Evolutionary conservation across 169 alveolate species (phyloP).

Genomic region (Cytauxzoon felis): DNA sequence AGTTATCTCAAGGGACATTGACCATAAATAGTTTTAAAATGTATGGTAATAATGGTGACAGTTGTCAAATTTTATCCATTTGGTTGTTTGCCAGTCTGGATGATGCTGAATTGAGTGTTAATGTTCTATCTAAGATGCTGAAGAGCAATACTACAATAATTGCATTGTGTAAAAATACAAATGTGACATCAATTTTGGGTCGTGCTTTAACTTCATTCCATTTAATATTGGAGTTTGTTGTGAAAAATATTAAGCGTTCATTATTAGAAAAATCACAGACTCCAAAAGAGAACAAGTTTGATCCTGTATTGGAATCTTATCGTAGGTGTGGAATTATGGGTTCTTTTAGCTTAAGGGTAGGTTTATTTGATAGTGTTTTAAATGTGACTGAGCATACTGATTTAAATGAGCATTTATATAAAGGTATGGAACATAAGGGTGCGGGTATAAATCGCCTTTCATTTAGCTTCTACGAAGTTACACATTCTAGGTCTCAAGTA

Average conservation of each 20-base stretch:
- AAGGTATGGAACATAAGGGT: constrained; percentile 38
- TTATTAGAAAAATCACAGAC: background rate
- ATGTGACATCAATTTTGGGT: constrained; percentile 25
- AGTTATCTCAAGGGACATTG: constrained; percentile 40
- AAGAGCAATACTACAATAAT: constrained; percentile 15
- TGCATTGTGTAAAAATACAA: constrained; percentile 31
- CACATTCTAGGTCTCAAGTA: too few species aligned
- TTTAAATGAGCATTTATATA: constrained; percentile 12
- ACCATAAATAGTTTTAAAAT: constrained; percentile 11
- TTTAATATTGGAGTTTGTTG: constrained; percentile 42
- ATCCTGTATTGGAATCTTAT: background rate
- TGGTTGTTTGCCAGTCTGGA: constrained; percentile 23
- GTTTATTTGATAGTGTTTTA: constrained; percentile 10
- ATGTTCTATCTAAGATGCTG: constrained; percentile 26
- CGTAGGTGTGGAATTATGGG: constrained; percentile 1
- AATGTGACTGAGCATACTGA: constrained; percentile 28
- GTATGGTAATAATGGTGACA: constrained; percentile 5
- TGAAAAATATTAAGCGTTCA: constrained; percentile 10
- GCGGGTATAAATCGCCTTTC: constrained; percentile 43
- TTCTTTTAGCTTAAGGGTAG: constrained; percentile 38
- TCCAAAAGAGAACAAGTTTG: background rate
- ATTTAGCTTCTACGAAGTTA: constrained; percentile 28
- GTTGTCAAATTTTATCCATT: constrained; percentile 37
- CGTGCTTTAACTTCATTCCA: constrained; percentile 24
- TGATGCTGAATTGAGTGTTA: constrained; percentile 21